Evolutionary conservation across 2,329 filamentous ascomycete genomes (phyloP).

Genomic region (Anisogramma anomala): DNA sequence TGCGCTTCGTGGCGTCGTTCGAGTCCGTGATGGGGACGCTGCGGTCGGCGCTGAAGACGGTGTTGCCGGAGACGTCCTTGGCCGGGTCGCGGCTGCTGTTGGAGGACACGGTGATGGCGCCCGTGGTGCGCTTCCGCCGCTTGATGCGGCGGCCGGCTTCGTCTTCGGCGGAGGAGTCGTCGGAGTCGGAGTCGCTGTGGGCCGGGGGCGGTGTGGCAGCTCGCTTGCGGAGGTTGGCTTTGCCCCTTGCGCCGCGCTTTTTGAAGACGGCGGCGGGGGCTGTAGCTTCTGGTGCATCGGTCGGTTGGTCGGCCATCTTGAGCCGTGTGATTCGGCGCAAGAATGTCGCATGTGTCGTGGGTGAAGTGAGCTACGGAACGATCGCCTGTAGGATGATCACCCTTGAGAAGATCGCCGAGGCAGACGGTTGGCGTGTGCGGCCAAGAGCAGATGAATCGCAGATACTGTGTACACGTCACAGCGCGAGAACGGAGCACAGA

Average conservation of each 20-base stretch:
- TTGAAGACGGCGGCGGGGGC: conserved; percentile 65
- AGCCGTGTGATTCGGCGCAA: no score
- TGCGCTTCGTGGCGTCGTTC: conserved; percentile 83
- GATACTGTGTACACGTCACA: no score
- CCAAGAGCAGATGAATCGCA: no score
- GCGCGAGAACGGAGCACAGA: not conserved
- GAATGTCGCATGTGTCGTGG: not conserved
- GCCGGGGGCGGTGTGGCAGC: conserved; percentile 59
- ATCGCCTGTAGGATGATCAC: no score
- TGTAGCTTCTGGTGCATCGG: conserved; percentile 14
- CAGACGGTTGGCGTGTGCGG: no score
- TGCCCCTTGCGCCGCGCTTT: conserved; percentile 67
- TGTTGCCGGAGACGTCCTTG: conserved; percentile 21
- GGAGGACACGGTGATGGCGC: conserved; percentile 54
- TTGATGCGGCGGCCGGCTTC: conserved; percentile 69
- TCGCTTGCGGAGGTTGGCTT: conserved; percentile 69
- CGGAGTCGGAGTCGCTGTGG: conserved; percentile 40
- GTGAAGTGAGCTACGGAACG: no score
- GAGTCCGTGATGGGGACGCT: conserved; percentile 49
- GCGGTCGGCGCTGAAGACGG: conserved; percentile 50
- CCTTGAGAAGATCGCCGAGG: no score
- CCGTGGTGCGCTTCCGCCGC: conserved; percentile 58
- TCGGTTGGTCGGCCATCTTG: not conserved
- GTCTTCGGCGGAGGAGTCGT: conserved; percentile 64
- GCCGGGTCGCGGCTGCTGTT: conserved; percentile 30